Conservation (phyloP, 345 rosid genomes). For the Alliaria petiolata region DNA sequence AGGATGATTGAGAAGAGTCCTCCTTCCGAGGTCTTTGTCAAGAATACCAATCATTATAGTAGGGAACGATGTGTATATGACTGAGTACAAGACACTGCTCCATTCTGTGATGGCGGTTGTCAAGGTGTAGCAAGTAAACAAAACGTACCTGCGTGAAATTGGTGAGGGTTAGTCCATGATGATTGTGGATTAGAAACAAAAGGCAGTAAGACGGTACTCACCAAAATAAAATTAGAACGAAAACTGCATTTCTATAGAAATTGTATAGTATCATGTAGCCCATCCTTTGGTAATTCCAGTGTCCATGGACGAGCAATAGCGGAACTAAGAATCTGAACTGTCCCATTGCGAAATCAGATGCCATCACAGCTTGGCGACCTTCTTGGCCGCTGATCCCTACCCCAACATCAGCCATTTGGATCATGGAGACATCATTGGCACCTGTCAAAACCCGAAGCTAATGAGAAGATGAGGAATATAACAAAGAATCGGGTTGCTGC, state of each 20-base stretch:
- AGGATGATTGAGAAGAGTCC: conserved; percentile 63
- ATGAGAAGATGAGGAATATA: conserved; percentile 21
- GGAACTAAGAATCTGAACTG: conserved; percentile 95
- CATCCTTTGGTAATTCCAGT: conserved; percentile 99
- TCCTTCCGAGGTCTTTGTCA: conserved; percentile 80
- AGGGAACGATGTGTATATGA: conserved; percentile 82
- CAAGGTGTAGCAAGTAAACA: conserved; percentile 74
- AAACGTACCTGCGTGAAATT: conserved; percentile 54
- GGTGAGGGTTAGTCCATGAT: conserved; percentile 1
- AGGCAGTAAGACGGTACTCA: conserved; percentile 38
- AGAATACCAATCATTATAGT: conserved; percentile 84
- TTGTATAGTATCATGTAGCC: conserved; percentile 96
- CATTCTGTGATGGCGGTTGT: conserved; percentile 95
- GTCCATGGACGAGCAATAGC: conserved; percentile 91
- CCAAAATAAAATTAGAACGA: conserved; percentile 90
- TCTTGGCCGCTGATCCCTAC: conserved; percentile 98
- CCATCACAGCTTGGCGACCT: conserved; percentile 99
- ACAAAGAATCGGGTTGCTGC: not conserved
- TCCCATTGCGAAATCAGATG: conserved; percentile 97
- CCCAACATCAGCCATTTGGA: conserved; percentile 99
- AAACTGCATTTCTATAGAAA: conserved; percentile 93
- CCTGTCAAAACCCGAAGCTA: conserved; percentile 48
- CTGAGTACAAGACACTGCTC: conserved; percentile 90
- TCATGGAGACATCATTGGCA: conserved; percentile 99
- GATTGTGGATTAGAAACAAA: not conserved